A percentile compares a stretch with the other conserved stretches of the same genome.
Conservation (phyloP, 1,284 basidiomycete genomes). For the Leucoagaricus sp. region DNA sequence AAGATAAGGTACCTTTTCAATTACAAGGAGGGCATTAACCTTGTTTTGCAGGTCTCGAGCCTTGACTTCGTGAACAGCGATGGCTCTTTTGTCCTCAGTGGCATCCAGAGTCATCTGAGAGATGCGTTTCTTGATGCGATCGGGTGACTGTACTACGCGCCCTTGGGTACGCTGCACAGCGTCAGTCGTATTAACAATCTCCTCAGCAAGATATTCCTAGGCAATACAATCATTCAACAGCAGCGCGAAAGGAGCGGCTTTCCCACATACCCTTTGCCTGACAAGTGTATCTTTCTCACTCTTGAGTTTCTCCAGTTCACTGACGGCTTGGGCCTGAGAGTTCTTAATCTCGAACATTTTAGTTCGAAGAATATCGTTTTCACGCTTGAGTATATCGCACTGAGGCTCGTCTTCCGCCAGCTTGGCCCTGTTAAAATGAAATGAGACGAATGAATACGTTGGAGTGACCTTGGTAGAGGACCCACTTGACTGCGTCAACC, state of each 20-base stretch:
- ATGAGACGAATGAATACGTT: background rate
- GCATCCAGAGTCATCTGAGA: conserved; percentile 65
- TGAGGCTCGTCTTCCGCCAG: conserved; percentile 72
- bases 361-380: conserved; percentile 63
- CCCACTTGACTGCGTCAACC: conserved; percentile 67
- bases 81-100: conserved; percentile 60
- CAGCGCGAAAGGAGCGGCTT: background rate
- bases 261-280: conserved; percentile 55
- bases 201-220: conserved; percentile 59
- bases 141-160: conserved; percentile 86
- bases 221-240: background rate
- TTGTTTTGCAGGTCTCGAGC: conserved; percentile 76
- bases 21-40: conserved; percentile 64
- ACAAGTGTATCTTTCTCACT: conserved; percentile 60
- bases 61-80: conserved; percentile 67
- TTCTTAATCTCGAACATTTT: conserved; percentile 70
- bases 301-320: conserved; percentile 69
- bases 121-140: conserved; percentile 81
- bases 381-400: conserved; percentile 58
- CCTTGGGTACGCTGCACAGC: conserved; percentile 48
- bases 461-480: conserved; percentile 6
- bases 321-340: conserved; percentile 55
- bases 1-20: conserved; percentile 61
- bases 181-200: conserved; percentile 37
- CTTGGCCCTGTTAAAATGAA: conserved; percentile 48